phyloP scores from a whole-genome alignment of 495 filamentous ascomycete species.

The Schizothecium vesticola region DNA sequence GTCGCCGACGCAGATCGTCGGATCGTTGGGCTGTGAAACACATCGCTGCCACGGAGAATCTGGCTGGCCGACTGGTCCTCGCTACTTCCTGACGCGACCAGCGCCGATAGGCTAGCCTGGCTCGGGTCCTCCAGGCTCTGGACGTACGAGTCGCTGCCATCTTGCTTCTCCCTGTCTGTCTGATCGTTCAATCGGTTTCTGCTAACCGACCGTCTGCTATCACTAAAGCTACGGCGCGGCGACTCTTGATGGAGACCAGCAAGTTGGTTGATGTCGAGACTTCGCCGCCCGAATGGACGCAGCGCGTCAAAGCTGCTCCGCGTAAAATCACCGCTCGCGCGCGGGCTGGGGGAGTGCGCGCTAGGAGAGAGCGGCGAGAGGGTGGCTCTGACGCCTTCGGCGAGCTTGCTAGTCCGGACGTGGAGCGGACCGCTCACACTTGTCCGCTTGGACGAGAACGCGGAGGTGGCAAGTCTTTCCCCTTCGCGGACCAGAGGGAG shows the following conservation, averaged over 20 bases:
- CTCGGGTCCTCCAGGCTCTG: conserved; percentile 65
- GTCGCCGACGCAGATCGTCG: conserved; percentile 39
- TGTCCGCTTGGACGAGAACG: conserved; percentile 18
- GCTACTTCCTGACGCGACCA: conserved; percentile 62
- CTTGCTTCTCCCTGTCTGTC: conserved; percentile 48
- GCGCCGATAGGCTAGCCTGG: conserved; percentile 55
- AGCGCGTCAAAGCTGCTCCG: conserved; percentile 39
- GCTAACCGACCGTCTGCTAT: conserved; percentile 45
- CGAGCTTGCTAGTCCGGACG: conserved; percentile 44
- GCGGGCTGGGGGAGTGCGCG: conserved; percentile 35
- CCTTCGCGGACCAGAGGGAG: conserved; percentile 11
- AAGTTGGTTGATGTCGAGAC: conserved; percentile 43
- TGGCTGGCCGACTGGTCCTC: conserved; percentile 86
- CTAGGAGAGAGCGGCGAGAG: conserved; percentile 49
- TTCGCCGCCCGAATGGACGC: conserved; percentile 44
- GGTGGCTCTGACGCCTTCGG: conserved; percentile 61
- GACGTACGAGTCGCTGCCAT: conserved; percentile 71
- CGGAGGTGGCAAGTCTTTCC: conserved; percentile 7
- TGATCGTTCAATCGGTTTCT: conserved; percentile 36
- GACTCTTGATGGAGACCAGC: conserved; percentile 29
- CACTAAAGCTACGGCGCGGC: conserved; percentile 54
- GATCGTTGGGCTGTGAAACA: conserved; percentile 83
- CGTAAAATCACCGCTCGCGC: conserved; percentile 39
- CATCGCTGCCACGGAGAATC: conserved; percentile 78
- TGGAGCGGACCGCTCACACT: conserved; percentile 10